Evolutionary conservation across 2,329 filamentous ascomycete genomes (phyloP).

Genomic region (Microthyrium microscopicum): DNA sequence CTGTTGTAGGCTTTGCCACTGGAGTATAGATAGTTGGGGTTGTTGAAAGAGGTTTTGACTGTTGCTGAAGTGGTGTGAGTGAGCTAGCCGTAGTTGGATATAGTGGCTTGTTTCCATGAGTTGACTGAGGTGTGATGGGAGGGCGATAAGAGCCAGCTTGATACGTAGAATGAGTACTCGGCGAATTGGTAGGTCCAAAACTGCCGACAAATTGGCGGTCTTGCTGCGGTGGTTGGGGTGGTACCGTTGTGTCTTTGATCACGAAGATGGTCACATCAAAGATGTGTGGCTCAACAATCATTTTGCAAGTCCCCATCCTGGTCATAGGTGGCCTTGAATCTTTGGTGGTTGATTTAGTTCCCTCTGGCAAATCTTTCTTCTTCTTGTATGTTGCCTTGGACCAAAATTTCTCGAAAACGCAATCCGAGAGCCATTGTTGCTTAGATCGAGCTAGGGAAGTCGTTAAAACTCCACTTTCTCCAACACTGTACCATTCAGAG

Average conservation of each 20-base stretch:
- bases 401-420: slow-evolving; percentile 62
- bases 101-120: not conserved
- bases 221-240: slow-evolving; percentile 1
- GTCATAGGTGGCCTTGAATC: slow-evolving; percentile 44
- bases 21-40: slow-evolving; percentile 11
- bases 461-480: slow-evolving; percentile 7
- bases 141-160: slow-evolving; percentile 1
- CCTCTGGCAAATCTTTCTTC: slow-evolving; percentile 39
- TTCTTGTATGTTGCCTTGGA: slow-evolving; percentile 40
- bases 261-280: slow-evolving; percentile 60
- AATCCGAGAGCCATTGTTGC: slow-evolving; percentile 48
- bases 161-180: slow-evolving; percentile 1
- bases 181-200: slow-evolving; percentile 1
- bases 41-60: slow-evolving; percentile 14
- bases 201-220: slow-evolving; percentile 2
- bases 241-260: slow-evolving; percentile 38
- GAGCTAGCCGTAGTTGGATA: slow-evolving; percentile 7
- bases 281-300: slow-evolving; percentile 65
- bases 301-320: slow-evolving; percentile 49
- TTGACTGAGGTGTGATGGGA: slow-evolving; percentile 1
- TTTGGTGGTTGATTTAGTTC: slow-evolving; percentile 9
- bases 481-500: slow-evolving; percentile 7
- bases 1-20: slow-evolving; percentile 7
- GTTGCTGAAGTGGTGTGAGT: slow-evolving; percentile 8
- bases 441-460: slow-evolving; percentile 8